phyloP scores from a whole-genome alignment of 2,329 filamentous ascomycete species.

The Fusarium clavum region DNA sequence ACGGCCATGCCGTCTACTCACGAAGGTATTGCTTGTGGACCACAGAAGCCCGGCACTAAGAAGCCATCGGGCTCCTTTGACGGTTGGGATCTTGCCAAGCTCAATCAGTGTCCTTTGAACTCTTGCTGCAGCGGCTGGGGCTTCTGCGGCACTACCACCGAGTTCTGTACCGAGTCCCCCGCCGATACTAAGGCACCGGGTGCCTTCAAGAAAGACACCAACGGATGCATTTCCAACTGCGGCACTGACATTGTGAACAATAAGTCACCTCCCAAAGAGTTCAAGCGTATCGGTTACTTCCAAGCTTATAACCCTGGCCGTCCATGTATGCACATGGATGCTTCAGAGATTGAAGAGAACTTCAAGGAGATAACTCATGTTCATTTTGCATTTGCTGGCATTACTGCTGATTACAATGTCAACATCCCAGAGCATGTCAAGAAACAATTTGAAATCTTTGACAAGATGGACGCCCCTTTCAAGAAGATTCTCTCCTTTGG shows the following conservation, averaged over 20 bases:
- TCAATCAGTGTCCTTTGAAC: conserved; percentile 50
- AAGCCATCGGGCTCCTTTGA: conserved; percentile 3
- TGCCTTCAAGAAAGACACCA: conserved; percentile 15
- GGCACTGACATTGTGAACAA: conserved; percentile 42
- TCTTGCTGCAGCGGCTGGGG: conserved; percentile 54
- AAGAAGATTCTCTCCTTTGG: too few relatives aligned
- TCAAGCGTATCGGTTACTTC: conserved; percentile 42
- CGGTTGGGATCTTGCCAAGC: conserved; percentile 10
- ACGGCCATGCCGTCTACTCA: conserved; percentile 47
- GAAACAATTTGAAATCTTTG: too few relatives aligned
- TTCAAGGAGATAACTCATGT: too few relatives aligned
- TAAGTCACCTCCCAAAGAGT: background rate
- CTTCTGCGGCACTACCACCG: conserved; percentile 19
- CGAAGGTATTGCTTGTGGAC: conserved; percentile 47
- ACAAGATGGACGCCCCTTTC: too few relatives aligned
- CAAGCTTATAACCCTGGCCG: background rate
- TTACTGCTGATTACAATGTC: too few relatives aligned
- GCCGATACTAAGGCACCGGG: background rate
- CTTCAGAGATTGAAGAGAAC: too few relatives aligned
- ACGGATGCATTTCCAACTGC: conserved; percentile 49
- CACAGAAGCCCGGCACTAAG: conserved; percentile 41
- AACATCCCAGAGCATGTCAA: too few relatives aligned
- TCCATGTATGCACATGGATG: too few relatives aligned
- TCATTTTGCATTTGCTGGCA: too few relatives aligned
- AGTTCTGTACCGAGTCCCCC: background rate